Evolutionary conservation across 805 yeast genomes (phyloP).

Genomic region (Torulaspora indica): DNA sequence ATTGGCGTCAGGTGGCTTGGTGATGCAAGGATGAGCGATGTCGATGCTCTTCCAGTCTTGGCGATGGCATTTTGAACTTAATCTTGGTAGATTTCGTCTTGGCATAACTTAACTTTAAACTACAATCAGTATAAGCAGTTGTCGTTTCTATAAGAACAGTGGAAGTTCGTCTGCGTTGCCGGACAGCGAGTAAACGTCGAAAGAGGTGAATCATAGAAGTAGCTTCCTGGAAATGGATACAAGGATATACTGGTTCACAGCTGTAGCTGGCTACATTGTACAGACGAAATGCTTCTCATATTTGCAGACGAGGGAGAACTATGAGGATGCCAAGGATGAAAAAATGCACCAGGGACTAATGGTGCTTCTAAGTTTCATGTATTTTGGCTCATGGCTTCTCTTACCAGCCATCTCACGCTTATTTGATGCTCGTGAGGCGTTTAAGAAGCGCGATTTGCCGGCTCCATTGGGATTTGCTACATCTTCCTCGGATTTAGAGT

Average conservation of each 20-base stretch:
- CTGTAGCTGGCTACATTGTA: conserved; percentile 27
- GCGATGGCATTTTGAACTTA: neutral
- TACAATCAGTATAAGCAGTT: too few species aligned
- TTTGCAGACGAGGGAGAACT: conserved; percentile 15
- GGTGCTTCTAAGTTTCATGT: conserved; percentile 24
- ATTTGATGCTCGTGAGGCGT: neutral
- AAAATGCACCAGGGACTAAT: conserved; percentile 14
- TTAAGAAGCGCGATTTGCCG: neutral
- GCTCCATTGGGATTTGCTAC: conserved; percentile 1
- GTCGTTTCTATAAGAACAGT: neutral
- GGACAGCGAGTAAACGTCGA: neutral
- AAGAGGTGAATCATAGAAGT: neutral
- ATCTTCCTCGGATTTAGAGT: conserved; percentile 7
- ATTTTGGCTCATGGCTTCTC: conserved; percentile 27
- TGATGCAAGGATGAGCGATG: neutral
- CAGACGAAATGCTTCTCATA: conserved; percentile 30
- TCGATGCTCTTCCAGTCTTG: too few species aligned
- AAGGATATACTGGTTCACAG: conserved; percentile 25
- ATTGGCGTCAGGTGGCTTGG: conserved; percentile 1
- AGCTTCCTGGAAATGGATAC: conserved; percentile 8
- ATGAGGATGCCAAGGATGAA: conserved; percentile 14
- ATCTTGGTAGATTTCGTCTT: neutral
- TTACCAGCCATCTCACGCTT: conserved; percentile 22
- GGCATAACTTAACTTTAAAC: neutral
- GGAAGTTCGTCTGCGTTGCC: neutral